These are phyloP conservation scores for Rusavskia elegans DNA, from an alignment of 495 filamentous ascomycete genomes.

Conservation along the genomic window DNA sequence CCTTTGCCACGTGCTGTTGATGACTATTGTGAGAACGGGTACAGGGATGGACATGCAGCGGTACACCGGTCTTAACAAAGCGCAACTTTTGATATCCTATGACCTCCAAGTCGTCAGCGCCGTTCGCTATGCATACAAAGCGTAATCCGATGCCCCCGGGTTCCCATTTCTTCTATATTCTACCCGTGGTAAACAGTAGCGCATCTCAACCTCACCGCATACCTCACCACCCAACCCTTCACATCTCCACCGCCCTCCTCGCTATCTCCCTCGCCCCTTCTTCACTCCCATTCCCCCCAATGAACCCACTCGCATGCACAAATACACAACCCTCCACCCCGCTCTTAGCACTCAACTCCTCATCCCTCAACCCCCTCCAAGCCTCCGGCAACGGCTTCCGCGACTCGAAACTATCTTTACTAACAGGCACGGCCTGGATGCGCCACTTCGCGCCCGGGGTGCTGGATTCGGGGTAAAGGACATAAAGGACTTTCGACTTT, in stretches of 20 bases:
- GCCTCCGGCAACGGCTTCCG: slow-evolving; percentile 76
- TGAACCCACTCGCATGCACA: slow-evolving; percentile 88
- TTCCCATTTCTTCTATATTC: too few relatives aligned
- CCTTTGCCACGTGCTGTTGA: too few relatives aligned
- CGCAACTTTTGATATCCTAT: background rate
- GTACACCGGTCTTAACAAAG: too few relatives aligned
- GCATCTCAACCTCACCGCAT: background rate
- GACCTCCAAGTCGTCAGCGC: background rate
- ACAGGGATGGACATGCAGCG: too few relatives aligned
- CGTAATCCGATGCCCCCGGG: too few relatives aligned
- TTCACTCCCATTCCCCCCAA: slow-evolving; percentile 82
- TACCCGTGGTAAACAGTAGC: too few relatives aligned
- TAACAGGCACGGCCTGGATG: slow-evolving; percentile 70
- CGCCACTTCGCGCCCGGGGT: slow-evolving; percentile 68
- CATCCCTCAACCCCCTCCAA: slow-evolving; percentile 83
- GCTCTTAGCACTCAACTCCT: slow-evolving; percentile 56
- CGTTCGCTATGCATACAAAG: background rate
- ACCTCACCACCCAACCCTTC: slow-evolving; percentile 1
- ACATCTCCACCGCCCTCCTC: slow-evolving; percentile 46
- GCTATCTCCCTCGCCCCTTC: slow-evolving; percentile 87
- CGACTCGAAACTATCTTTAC: slow-evolving; percentile 72
- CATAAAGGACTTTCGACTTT: slow-evolving; percentile 43
- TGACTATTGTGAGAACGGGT: too few relatives aligned
- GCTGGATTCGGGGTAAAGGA: slow-evolving; percentile 74
- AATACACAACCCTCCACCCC: slow-evolving; percentile 74